Conservation (phyloP, 371 early-diverging fungal species). For the Actinomortierella ambigua region DNA sequence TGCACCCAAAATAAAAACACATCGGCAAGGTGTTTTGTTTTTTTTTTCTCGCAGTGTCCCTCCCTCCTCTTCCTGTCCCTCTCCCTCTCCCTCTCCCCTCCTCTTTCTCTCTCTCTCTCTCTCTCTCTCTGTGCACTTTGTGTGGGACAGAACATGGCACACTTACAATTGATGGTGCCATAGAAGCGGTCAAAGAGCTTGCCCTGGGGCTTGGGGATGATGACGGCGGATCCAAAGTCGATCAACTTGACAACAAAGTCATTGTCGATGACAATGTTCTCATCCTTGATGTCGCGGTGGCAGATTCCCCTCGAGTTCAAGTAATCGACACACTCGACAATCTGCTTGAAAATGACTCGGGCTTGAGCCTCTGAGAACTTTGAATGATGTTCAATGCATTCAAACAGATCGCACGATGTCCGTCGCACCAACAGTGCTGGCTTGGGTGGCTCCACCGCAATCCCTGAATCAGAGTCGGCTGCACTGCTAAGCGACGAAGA, state of each 20-base stretch:
- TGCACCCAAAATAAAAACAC: background rate
- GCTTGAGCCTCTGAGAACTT: constrained; percentile 66
- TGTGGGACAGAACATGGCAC: too few relatives aligned
- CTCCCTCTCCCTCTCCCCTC: too few relatives aligned
- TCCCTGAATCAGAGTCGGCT: too few relatives aligned
- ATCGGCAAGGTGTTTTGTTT: background rate
- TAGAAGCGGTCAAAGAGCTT: constrained; percentile 62
- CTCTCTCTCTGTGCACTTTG: too few relatives aligned
- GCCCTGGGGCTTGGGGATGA: constrained; percentile 56
- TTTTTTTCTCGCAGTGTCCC: background rate
- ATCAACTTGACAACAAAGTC: constrained; percentile 76
- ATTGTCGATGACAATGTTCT: constrained; percentile 80
- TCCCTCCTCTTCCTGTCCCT: too few relatives aligned
- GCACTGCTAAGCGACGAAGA: too few relatives aligned
- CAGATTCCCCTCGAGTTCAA: constrained; percentile 61
- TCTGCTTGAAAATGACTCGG: constrained; percentile 71
- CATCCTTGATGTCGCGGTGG: constrained; percentile 74
- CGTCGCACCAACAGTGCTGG: constrained; percentile 52
- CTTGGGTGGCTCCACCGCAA: constrained; percentile 18
- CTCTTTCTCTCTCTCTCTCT: too few relatives aligned
- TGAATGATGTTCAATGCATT: constrained; percentile 75
- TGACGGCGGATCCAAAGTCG: constrained; percentile 83
- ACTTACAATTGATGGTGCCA: constrained; percentile 62
- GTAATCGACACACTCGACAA: constrained; percentile 68
- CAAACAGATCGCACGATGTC: constrained; percentile 77